Conservation (phyloP, 2,329 filamentous ascomycete species). For the Mycocentrospora acerina region DNA sequence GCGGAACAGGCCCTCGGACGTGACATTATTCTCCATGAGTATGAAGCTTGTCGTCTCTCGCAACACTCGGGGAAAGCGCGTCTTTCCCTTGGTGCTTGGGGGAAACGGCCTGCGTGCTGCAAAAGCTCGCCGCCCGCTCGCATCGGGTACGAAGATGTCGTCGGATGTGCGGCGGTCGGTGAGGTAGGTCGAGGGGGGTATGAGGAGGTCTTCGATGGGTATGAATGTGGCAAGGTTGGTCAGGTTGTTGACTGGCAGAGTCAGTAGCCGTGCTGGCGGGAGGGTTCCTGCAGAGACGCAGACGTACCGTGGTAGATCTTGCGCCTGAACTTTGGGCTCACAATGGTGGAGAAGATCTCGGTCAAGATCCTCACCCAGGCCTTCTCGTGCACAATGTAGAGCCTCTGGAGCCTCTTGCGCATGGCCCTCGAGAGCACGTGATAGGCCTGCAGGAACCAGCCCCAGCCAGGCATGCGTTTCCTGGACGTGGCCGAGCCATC, state of each 20-base stretch:
- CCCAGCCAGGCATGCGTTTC: slow-evolving; percentile 54
- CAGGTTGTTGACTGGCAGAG: slow-evolving; percentile 49
- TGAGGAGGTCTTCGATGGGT: slow-evolving; percentile 55
- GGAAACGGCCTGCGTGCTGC: slow-evolving; percentile 52
- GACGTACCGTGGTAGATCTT: slow-evolving; percentile 58
- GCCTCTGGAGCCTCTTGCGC: slow-evolving; percentile 56
- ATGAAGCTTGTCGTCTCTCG: slow-evolving; percentile 56
- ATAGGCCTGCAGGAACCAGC: slow-evolving; percentile 61
- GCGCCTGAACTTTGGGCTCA: slow-evolving; percentile 58
- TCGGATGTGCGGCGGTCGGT: slow-evolving; percentile 54
- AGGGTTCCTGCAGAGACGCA: neutral
- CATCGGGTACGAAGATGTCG: slow-evolving; percentile 51
- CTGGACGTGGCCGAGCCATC: slow-evolving; percentile 48
- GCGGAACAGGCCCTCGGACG: slow-evolving; percentile 55
- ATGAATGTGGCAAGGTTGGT: slow-evolving; percentile 53
- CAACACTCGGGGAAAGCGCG: slow-evolving; percentile 54
- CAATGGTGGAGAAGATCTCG: slow-evolving; percentile 59
- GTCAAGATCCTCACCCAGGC: slow-evolving; percentile 59
- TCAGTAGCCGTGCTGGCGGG: slow-evolving; percentile 10
- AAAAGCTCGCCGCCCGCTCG: slow-evolving; percentile 50
- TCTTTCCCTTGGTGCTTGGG: slow-evolving; percentile 45
- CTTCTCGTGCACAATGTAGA: slow-evolving; percentile 61
- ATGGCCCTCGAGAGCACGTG: slow-evolving; percentile 57
- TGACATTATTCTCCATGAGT: slow-evolving; percentile 50
- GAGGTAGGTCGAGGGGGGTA: slow-evolving; percentile 57